Percentiles rank a stretch among this genome's conserved stretches.
Evolutionary conservation across 495 filamentous ascomycete genomes (phyloP).

Genomic region (Rhizodiscina lignyota): DNA sequence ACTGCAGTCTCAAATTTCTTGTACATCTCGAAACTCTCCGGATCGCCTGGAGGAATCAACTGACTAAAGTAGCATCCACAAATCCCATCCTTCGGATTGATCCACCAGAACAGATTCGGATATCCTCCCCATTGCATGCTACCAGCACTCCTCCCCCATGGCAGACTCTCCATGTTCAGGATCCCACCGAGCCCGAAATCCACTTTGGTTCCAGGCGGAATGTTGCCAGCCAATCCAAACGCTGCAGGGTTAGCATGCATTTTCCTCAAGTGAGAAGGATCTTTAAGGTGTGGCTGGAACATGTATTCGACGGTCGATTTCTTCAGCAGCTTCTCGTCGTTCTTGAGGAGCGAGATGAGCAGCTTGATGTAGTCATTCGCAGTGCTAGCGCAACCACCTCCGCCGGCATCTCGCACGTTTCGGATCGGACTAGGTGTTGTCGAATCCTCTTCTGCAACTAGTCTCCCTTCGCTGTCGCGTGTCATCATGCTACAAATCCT

Average conservation of each 20-base stretch:
- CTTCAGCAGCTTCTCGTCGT: slow-evolving; percentile 29
- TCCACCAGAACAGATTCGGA: slow-evolving; percentile 18
- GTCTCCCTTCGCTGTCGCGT: background rate
- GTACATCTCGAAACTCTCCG: background rate
- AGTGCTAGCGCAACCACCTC: slow-evolving; percentile 32
- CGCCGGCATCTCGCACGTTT: slow-evolving; percentile 28
- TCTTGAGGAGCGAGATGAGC: slow-evolving; percentile 28
- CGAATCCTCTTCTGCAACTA: slow-evolving; percentile 16
- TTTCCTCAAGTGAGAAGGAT: slow-evolving; percentile 5
- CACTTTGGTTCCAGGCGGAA: slow-evolving; percentile 5
- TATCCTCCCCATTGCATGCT: slow-evolving; percentile 19
- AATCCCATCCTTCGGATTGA: slow-evolving; percentile 1
- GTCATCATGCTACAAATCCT: slow-evolving; percentile 13
- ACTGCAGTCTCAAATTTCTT: slow-evolving; percentile 1
- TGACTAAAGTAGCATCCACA: background rate
- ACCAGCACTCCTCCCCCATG: slow-evolving; percentile 14
- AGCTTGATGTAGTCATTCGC: slow-evolving; percentile 33
- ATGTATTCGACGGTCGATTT: slow-evolving; percentile 29
- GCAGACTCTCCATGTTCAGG: slow-evolving; percentile 14
- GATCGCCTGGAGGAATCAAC: background rate
- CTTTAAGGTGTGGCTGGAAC: slow-evolving; percentile 20
- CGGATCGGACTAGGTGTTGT: slow-evolving; percentile 5
- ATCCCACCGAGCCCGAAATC: slow-evolving; percentile 21
- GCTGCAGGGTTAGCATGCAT: slow-evolving; percentile 2
- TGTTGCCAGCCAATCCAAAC: slow-evolving; percentile 4